Evolutionary conservation across 176 grass and related monocot genomes (phyloP), one percentile per base, ranked within the genome.

Genomic region (Luzula sylvatica): DNA sequence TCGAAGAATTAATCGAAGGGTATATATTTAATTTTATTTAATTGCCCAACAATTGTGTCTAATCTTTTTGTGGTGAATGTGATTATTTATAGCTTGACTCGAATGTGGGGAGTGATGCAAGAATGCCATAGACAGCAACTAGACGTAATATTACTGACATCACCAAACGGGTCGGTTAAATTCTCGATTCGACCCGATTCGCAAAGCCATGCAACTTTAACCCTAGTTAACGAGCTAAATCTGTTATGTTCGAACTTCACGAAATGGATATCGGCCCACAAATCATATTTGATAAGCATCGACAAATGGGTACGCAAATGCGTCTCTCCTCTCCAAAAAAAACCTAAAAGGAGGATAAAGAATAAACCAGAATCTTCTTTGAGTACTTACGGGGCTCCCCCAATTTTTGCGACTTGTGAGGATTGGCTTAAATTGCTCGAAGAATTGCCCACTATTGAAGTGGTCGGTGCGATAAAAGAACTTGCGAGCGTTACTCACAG

Each of bases 1-100:
- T 98, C 46, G 93, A 98, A 55, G 93, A 98, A 78, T 77, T 98
- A 65, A 92, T 98, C 49, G 93, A 68, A 72, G 83, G 93, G 93
- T 98, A 83, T 69, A 12, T 28, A 4, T 46, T 46, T 46, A 1
- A 32, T 19, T 38, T 35, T 39, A 20, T 3, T 20, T 15, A 55
- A 12, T 29, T 15, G 23, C 17, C 8, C 15, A 50, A 25, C 7
- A 50, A 23, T 28, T 27, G 4, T 55, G 39, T 26, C 20, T 56
- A n/a, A 28, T 68, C 3, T 4, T 68, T 66, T 7, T 35, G 9
- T 35, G 0, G 0, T 35, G 30, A 35, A n/a, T 5, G 18, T 52
- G 26, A 11, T 53, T 29, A 46, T 53, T 69, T 65, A 50, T 81
- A 98, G 93, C 42, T 80, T 98, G 70, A 77, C 65, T 52, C 72